A percentile compares a stretch with the other conserved stretches of the same genome.
phyloP scores from a whole-genome alignment of 305 asterid genomes.

The Fraxinus nigra region DNA sequence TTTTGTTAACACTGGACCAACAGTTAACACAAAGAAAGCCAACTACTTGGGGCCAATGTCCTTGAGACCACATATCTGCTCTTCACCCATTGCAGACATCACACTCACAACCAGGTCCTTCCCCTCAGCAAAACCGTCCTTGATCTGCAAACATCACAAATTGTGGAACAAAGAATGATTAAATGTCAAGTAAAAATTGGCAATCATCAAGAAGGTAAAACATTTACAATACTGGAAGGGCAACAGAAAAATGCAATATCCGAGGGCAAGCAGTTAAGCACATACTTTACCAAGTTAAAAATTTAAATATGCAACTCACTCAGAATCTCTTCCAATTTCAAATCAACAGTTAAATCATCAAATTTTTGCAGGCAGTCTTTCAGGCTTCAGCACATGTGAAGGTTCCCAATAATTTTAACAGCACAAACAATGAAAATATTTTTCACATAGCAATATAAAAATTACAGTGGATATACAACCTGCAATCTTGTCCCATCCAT shows the following conservation, averaged over 20 bases:
- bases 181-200: background rate
- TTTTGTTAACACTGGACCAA: background rate
- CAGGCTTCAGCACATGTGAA: background rate
- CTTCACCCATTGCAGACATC: conserved; percentile 90
- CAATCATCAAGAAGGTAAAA: background rate
- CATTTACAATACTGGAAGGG: background rate
- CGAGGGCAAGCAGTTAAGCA: background rate
- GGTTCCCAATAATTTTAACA: background rate
- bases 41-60: conserved; percentile 74
- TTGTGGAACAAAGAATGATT: background rate
- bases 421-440: background rate
- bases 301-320: background rate
- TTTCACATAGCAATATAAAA: background rate
- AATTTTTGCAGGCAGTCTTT: background rate
- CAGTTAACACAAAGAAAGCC: background rate
- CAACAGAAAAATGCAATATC: background rate
- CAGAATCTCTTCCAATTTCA: background rate
- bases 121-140: conserved; percentile 78
- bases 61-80: conserved; percentile 75
- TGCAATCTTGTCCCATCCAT: background rate
- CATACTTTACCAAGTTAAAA: background rate
- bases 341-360: background rate
- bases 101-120: conserved; percentile 81
- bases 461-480: background rate
- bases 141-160: conserved; percentile 43